Percentiles rank a stretch among this genome's conserved stretches.
These are phyloP conservation scores for Ophiostoma australiae DNA, from an alignment of 2,329 filamentous ascomycete species.

Conservation along the genomic window DNA sequence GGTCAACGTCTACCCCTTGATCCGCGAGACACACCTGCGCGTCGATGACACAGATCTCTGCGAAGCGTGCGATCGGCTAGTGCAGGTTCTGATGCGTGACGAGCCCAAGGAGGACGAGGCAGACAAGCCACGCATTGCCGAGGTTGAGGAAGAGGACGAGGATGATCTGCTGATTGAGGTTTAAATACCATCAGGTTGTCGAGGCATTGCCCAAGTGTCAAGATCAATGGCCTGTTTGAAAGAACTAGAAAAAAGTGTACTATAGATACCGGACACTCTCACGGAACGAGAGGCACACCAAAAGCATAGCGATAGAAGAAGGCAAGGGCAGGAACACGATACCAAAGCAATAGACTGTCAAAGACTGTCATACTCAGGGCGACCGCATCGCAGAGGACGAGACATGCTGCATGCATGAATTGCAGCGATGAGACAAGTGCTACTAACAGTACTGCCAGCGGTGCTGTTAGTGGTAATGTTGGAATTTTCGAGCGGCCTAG, in stretches of 20 bases:
- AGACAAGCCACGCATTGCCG: constrained; percentile 40
- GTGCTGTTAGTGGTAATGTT: not conserved
- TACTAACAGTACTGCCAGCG: no score
- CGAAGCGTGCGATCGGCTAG: constrained; percentile 81
- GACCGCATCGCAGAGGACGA: not conserved
- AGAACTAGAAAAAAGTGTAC: not conserved
- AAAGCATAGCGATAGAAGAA: not conserved
- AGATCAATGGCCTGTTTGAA: not conserved
- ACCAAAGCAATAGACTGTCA: not conserved
- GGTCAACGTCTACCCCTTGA: constrained; percentile 80
- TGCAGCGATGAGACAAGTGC: not conserved
- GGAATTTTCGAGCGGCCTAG: not conserved
- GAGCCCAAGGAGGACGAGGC: constrained; percentile 44
- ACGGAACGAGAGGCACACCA: not conserved
- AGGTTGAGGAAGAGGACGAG: constrained; percentile 45
- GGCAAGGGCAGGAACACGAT: not conserved
- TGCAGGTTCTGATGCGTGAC: constrained; percentile 81
- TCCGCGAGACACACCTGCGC: constrained; percentile 77
- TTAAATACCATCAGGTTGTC: constrained; percentile 7
- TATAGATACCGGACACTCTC: not conserved
- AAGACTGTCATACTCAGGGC: not conserved
- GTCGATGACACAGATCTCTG: constrained; percentile 73
- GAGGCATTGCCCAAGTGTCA: not conserved
- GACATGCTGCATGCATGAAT: not conserved
- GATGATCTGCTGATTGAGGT: constrained; percentile 54